Base-by-base conservation (phyloP, 148 eudicot genomes). In the Fagopyrum esculentum region DNA sequence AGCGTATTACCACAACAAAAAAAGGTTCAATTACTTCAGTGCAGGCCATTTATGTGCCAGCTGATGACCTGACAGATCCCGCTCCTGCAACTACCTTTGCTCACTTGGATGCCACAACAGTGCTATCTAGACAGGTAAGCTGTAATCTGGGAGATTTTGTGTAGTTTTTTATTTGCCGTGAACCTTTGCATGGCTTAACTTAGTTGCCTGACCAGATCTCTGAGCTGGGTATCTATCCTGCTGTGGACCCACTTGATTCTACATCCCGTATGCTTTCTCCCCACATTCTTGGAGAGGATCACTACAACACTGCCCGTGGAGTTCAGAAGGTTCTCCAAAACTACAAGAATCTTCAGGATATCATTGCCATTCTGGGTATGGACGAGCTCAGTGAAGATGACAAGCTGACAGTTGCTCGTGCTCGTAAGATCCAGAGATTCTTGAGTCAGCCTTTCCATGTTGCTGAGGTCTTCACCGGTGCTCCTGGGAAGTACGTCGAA, bases 51-150 rank as follows among this genome's bases (percentile, higher is more conserved):
- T 95, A 95, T 76, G 97, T 90, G 83, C 96, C 96, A 78, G 96
- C 96, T 85, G 96, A 90, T 80, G 96, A 90, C 72, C 88, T 90
- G 90, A 88, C 96, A 26, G 96, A 90, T 85, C 96, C 96, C 80
- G 96, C 96, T 75, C 96, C 96, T 44, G 96, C 96, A 44, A 90
- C 96, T 73, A 90, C 96, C 22, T 90, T 95, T 81, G 98, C 98
- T 85, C 98, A 94, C 89, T 90, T 94, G 91, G 98, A 94, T 86
- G 98, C 97, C 83, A 94, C 98, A 44, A 94, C 98, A 80, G 98
- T 94, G 91, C 72, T 94, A 60, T 94, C 98, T 0, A 84, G 98
- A 83, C 95, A 89, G 90, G 98, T 90, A 73, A 35, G 40, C 40
- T 35, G 40, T 35, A 22, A 22, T 22, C 26, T 22, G 26, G 26